Percentiles rank a stretch among this genome's conserved stretches.
phyloP scores from a whole-genome alignment of 495 filamentous ascomycete species.

The Terfezia claveryi region DNA sequence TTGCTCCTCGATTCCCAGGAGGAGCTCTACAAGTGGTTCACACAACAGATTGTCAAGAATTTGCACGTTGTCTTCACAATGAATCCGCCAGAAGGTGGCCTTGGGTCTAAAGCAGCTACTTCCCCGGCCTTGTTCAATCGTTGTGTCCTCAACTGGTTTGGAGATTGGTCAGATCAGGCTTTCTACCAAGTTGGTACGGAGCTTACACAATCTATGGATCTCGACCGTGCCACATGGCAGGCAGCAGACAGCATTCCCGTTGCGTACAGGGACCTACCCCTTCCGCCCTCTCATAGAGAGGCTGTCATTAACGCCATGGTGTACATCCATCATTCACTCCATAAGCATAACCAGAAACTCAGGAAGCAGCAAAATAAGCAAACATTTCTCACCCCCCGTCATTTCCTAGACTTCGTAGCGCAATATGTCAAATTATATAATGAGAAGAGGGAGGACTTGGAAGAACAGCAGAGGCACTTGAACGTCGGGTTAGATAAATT shows the following conservation, averaged over 20 bases:
- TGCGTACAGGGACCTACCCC: constrained; percentile 60
- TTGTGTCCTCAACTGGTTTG: constrained; percentile 98
- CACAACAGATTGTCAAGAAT: constrained; percentile 95
- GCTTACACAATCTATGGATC: constrained; percentile 81
- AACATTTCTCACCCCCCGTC: constrained; percentile 83
- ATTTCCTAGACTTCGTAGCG: constrained; percentile 94
- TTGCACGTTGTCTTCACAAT: constrained; percentile 98
- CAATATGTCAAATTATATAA: constrained; percentile 96
- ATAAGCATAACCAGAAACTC: constrained; percentile 69
- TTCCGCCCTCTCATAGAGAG: constrained; percentile 77
- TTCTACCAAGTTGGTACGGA: constrained; percentile 95
- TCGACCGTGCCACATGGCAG: constrained; percentile 62
- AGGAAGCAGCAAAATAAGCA: constrained; percentile 74
- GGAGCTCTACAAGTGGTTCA: constrained; percentile 99
- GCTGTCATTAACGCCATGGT: constrained; percentile 94
- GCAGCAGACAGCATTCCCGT: constrained; percentile 86
- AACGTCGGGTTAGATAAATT: constrained; percentile 96
- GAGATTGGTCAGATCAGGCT: constrained; percentile 97
- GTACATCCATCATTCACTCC: constrained; percentile 86
- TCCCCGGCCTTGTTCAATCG: constrained; percentile 96
- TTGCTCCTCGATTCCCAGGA: constrained; percentile 88
- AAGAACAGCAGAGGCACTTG: constrained; percentile 93
- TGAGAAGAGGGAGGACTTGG: constrained; percentile 92
- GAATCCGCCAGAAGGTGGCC: constrained; percentile 93
- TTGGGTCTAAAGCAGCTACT: constrained; percentile 89